phyloP scores from a whole-genome alignment of 1,284 basidiomycete genomes.

The Trametes pubescens region DNA sequence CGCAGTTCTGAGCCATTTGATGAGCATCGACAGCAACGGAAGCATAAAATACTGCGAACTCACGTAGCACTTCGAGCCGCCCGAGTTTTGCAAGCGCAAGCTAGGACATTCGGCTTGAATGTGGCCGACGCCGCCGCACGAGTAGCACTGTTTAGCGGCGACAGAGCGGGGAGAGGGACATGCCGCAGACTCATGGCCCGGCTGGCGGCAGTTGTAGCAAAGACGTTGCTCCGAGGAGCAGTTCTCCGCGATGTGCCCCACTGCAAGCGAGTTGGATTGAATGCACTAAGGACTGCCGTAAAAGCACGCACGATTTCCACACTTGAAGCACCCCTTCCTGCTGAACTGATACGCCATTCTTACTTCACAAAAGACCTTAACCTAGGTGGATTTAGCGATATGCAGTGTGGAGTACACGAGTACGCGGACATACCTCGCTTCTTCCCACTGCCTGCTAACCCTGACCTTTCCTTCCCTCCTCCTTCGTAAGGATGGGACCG shows the following conservation, averaged over 20 bases:
- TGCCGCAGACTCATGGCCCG: conserved; percentile 88
- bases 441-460: conserved; percentile 58
- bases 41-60: conserved; percentile 37
- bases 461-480: conserved; percentile 53
- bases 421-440: conserved; percentile 39
- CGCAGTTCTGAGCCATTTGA: conserved; percentile 64
- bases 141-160: conserved; percentile 83
- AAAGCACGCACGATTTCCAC: conserved; percentile 74
- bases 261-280: conserved; percentile 48
- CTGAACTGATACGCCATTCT: conserved; percentile 81
- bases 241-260: conserved; percentile 91
- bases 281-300: conserved; percentile 8
- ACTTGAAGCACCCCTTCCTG: conserved; percentile 89
- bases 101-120: conserved; percentile 89
- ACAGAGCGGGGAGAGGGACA: conserved; percentile 85
- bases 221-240: conserved; percentile 87
- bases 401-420: conserved; percentile 4
- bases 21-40: conserved; percentile 69
- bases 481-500: conserved; percentile 51
- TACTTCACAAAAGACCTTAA: conserved; percentile 40
- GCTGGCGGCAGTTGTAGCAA: conserved; percentile 92
- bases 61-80: conserved; percentile 85
- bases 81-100: conserved; percentile 66
- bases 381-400: conserved; percentile 24
- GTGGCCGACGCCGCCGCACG: conserved; percentile 79